Evolutionary conservation across 1,284 basidiomycete genomes (phyloP).

Genomic region (Sporisorium sorghi): DNA sequence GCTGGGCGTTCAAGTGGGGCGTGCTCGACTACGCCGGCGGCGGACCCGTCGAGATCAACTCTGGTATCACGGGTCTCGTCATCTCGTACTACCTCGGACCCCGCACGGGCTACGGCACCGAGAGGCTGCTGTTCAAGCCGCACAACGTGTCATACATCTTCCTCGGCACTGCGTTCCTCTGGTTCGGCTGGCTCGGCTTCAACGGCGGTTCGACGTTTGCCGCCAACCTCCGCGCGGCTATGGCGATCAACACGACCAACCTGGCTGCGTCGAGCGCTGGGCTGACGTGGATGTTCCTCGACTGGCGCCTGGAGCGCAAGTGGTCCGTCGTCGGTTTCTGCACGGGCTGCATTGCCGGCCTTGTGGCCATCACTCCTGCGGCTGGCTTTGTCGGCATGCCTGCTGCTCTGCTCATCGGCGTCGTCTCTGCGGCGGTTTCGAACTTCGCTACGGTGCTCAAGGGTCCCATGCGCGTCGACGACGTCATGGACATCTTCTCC

Average conservation of each 20-base stretch:
- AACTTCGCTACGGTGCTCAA: constrained; percentile 88
- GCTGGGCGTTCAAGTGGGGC: constrained; percentile 91
- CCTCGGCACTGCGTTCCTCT: constrained; percentile 87
- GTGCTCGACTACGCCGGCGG: constrained; percentile 93
- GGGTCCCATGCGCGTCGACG: constrained; percentile 76
- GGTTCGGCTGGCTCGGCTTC: constrained; percentile 96
- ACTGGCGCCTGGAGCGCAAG: constrained; percentile 84
- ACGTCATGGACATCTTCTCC: constrained; percentile 74
- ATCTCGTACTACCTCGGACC: constrained; percentile 92
- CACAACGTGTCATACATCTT: constrained; percentile 91
- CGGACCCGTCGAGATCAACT: constrained; percentile 91
- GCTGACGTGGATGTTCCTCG: constrained; percentile 87
- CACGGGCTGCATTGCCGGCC: constrained; percentile 70
- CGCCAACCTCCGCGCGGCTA: constrained; percentile 86
- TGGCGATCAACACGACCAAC: constrained; percentile 90
- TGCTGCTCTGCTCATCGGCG: constrained; percentile 79
- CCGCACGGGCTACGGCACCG: constrained; percentile 86
- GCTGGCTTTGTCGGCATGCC: constrained; percentile 74
- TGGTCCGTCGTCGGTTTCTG: constrained; percentile 74
- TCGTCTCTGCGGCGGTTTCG: constrained; percentile 80
- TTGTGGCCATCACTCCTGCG: constrained; percentile 70
- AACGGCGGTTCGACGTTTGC: constrained; percentile 89
- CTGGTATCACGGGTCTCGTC: constrained; percentile 85
- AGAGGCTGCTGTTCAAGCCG: constrained; percentile 87
- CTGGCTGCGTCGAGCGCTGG: constrained; percentile 78